These are phyloP conservation scores for Nicotiana undulata DNA, from an alignment of 257 asterid genomes.

Conservation along the genomic window DNA sequence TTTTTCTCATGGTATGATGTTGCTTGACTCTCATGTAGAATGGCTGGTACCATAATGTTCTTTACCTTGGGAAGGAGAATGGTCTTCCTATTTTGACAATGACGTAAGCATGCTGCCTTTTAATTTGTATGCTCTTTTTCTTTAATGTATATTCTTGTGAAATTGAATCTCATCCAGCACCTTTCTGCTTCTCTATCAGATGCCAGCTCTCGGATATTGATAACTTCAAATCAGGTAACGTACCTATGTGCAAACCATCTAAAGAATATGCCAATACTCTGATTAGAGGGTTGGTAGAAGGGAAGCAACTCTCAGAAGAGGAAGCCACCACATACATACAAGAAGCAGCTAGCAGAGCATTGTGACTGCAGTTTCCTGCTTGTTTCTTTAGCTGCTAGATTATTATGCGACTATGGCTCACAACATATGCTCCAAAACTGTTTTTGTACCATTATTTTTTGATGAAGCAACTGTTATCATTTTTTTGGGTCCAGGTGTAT, in stretches of 20 bases:
- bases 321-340: conserved; percentile 66
- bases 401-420: neutral
- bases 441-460: neutral
- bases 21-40: conserved; percentile 30
- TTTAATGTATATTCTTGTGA: neutral
- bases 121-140: neutral
- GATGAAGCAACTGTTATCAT: neutral
- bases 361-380: conserved; percentile 28
- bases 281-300: conserved; percentile 77
- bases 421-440: neutral
- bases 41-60: conserved; percentile 85
- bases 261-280: conserved; percentile 54
- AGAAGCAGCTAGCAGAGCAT: conserved; percentile 45
- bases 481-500: neutral
- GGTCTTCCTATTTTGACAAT: conserved; percentile 70
- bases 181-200: conserved; percentile 30
- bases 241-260: conserved; percentile 46
- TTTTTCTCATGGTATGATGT: neutral
- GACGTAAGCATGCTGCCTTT: conserved; percentile 54
- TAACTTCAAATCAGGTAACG: conserved; percentile 46
- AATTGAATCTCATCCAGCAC: neutral
- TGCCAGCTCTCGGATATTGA: conserved; percentile 56
- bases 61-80: conserved; percentile 70
- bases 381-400: neutral
- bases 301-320: conserved; percentile 62